These are phyloP conservation scores for Solanum clarkiae DNA, from an alignment of 257 asterid genomes.

Conservation along the genomic window DNA sequence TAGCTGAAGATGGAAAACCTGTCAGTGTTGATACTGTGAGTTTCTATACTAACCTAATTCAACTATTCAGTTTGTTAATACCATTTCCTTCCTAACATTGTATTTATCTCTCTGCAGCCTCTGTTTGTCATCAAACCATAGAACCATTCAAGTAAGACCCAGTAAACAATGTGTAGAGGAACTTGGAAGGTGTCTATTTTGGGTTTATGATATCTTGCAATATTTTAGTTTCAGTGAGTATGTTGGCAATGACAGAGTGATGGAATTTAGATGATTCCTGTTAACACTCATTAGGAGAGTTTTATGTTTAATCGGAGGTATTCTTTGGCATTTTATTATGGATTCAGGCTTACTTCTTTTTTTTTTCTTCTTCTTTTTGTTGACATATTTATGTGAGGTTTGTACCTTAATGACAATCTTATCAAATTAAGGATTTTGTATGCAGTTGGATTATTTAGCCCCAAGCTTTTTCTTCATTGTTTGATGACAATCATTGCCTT, in stretches of 20 bases:
- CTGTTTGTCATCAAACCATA: slow-evolving; percentile 66
- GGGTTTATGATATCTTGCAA: background rate
- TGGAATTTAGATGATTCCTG: background rate
- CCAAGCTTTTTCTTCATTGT: background rate
- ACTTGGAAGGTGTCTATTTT: background rate
- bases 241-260: background rate
- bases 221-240: background rate
- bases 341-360: background rate
- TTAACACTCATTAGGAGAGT: background rate
- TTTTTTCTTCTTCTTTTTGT: background rate
- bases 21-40: slow-evolving; percentile 72
- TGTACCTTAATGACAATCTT: background rate
- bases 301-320: background rate
- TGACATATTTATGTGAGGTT: background rate
- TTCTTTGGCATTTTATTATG: background rate
- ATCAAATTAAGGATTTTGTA: background rate
- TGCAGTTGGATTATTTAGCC: background rate
- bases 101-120: slow-evolving; percentile 37
- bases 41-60: slow-evolving; percentile 4
- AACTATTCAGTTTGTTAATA: background rate
- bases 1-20: slow-evolving; percentile 74
- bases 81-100: background rate
- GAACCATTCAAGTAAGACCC: slow-evolving; percentile 1
- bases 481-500: background rate
- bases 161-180: slow-evolving; percentile 2